Evolutionary conservation across 495 filamentous ascomycete species (phyloP), one percentile per base, ranked within the genome.

Genomic region (Neurospora sublineolata): DNA sequence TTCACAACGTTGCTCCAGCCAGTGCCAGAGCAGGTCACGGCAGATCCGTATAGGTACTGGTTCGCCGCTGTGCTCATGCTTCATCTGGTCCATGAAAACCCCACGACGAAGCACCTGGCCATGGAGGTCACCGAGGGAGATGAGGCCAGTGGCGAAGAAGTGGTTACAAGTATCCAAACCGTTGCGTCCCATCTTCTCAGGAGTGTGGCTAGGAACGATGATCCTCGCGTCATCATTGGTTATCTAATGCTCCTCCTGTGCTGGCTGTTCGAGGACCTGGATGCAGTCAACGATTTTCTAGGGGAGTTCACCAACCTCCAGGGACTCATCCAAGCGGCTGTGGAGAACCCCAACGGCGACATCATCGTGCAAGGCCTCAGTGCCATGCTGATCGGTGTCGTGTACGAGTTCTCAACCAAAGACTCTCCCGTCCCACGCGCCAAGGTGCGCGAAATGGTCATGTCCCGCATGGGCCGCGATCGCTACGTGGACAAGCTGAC

Each of bases 401-500:
- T 97, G 33, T 99, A 98, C 77, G 95, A 99, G 76, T 99, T 98
- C 75, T 97, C 94, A 23, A 97, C 94, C 11, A 97, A 97, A 77
- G 94, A 98, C 79, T 97, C 94, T 0, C 94, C 96, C 6, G 89
- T 98, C 70, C 88, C 94, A 11, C 89, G 95, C 69, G 87, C 88
- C 33, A 94, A 91, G 9, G 83, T 98, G 67, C 92, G 95, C 76
- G 89, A 91, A 41, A 87, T 97, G 68, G 85, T 99, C 52, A 86
- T 88, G 44, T 89, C 90, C 37, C 88, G 90, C 68, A 87, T 98
- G 76, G 93, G 93, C 36, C 87, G 94, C 73, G 94, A 97, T 75
- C 89, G 90, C 76, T 99, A 97, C 76, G 88, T 97, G 64, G 93
- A 97, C 78, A 91, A 90, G 74, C 87, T 99, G 38, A 90, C 87